These are phyloP conservation scores for Plasmodium vivax DNA, from an alignment of 169 alveolate species.

Conservation along the genomic window DNA sequence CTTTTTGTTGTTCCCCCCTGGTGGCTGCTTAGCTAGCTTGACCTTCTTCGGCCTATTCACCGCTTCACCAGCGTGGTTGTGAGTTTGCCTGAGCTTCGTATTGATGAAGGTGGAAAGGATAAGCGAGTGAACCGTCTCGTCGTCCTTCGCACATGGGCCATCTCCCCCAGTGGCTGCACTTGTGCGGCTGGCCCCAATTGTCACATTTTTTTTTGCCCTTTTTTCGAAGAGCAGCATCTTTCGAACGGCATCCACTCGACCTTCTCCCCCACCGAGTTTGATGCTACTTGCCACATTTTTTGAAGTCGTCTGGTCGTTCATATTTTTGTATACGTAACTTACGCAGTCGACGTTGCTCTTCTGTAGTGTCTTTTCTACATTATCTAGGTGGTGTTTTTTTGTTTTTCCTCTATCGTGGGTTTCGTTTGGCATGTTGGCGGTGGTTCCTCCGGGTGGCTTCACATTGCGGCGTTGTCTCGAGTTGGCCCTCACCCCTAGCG, in stretches of 20 bases:
- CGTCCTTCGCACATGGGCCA: background rate
- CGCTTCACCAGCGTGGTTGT: background rate
- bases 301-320: background rate
- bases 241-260: background rate
- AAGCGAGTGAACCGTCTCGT: constrained; percentile 15
- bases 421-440: background rate
- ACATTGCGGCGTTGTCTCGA: background rate
- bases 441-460: background rate
- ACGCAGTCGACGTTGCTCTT: constrained; percentile 34
- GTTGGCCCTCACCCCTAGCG: background rate
- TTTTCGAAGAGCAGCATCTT: constrained; percentile 15
- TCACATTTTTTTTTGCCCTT: background rate
- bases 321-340: constrained; percentile 26
- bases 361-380: constrained; percentile 31
- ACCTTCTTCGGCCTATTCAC: background rate
- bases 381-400: background rate
- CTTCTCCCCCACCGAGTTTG: background rate
- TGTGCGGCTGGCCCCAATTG: background rate
- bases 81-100: constrained; percentile 4
- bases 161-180: background rate
- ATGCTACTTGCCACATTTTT: background rate
- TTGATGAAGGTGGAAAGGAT: constrained; percentile 29
- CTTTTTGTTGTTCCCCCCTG: background rate
- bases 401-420: background rate
- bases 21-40: background rate